Evolutionary conservation across 345 rosid species (phyloP), one percentile per base, ranked within the genome.

Genomic region (Cardamine resedifolia): DNA sequence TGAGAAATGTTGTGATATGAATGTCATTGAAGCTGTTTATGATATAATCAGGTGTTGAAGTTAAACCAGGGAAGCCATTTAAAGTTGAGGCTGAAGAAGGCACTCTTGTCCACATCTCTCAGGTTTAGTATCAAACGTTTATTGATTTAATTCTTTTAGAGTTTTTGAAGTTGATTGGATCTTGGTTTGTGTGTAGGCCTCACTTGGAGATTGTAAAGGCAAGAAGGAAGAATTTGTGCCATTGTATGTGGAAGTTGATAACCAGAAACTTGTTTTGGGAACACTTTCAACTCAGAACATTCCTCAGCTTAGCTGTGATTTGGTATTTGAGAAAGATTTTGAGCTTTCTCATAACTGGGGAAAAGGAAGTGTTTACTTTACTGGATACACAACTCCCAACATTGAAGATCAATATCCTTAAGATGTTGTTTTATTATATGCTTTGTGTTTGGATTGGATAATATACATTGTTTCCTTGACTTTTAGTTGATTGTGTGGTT

Each of bases 281-380:
- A 83, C 84, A 2, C 90, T 91, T 28, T 58, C 81, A 1, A 0
- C 78, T 1, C 86, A 81, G 18, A 80, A 64, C 1, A 75, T 79
- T 31, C 96, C 95, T 49, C 92, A 91, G 43, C 5, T 81, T 16
- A 21, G 74, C 34, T 87, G 82, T 26, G 97, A 91, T 76, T 70
- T 91, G 72, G 85, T 91, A 2, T 88, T 91, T 28, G 90, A 88
- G 31, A 79, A 80, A 47, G 92, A 91, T 74, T 87, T 88, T 78
- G 92, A 91, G 76, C 84, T 91, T 19, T 91, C 91, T 6, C 97
- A 91, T 83, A 88, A 82, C 67, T 88, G 89, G 88, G 84, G 85
- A 19, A 75, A 70, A 58, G 95, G 90, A 41, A 91, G 96, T 31
- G 78, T 87, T 15, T 78, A 74, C 81, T 82, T 90, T 33, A 64